phyloP scores from a whole-genome alignment of 2,329 filamentous ascomycete species.

The Eutypa lata region DNA sequence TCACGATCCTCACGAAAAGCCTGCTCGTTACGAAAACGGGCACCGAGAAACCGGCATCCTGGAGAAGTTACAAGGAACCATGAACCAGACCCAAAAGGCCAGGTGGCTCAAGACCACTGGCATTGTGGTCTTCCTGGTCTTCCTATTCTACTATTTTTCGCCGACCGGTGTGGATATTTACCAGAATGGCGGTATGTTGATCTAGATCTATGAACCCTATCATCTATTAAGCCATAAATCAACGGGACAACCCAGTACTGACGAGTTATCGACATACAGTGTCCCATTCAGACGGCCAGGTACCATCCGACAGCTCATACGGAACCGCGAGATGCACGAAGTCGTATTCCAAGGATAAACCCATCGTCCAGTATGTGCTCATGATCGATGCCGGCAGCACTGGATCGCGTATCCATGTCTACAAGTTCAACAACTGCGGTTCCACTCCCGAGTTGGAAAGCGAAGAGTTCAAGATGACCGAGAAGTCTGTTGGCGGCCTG shows the following conservation, averaged over 20 bases:
- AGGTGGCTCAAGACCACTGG: constrained; percentile 65
- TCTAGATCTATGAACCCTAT: background rate
- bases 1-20: constrained; percentile 64
- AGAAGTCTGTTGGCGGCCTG: constrained; percentile 77
- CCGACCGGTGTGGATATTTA: constrained; percentile 56
- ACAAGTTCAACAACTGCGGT: constrained; percentile 98
- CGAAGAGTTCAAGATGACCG: constrained; percentile 91
- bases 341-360: constrained; percentile 83
- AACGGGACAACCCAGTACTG: constrained; percentile 8
- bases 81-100: constrained; percentile 62
- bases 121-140: constrained; percentile 57
- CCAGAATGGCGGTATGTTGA: constrained; percentile 41
- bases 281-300: constrained; percentile 42
- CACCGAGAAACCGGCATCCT: constrained; percentile 46
- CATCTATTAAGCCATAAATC: background rate
- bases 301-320: constrained; percentile 57
- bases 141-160: constrained; percentile 62
- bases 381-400: constrained; percentile 99
- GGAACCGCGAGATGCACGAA: constrained; percentile 75
- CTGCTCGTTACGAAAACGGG: constrained; percentile 53
- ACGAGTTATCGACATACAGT: constrained; percentile 16
- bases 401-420: constrained; percentile 95
- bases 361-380: constrained; percentile 92
- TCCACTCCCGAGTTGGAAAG: constrained; percentile 89
- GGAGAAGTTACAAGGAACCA: constrained; percentile 56